phyloP scores from a whole-genome alignment of 1,284 basidiomycete genomes.

The Ustilago sp. region DNA sequence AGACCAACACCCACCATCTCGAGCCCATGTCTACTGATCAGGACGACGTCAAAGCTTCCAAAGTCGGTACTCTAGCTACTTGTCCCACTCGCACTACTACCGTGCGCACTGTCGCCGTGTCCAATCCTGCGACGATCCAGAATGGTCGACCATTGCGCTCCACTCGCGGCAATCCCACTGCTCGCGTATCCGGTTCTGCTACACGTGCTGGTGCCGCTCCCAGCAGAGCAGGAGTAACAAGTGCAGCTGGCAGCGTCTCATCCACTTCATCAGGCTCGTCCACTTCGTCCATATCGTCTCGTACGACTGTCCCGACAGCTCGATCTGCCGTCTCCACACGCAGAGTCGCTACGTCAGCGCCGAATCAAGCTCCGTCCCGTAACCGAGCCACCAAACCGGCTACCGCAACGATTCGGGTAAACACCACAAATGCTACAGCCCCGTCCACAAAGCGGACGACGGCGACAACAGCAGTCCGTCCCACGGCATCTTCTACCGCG shows the following conservation, averaged over 20 bases:
- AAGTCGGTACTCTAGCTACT: conserved; percentile 4
- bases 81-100: conserved; percentile 24
- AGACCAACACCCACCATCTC: conserved; percentile 36
- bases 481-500: neutral
- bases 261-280: conserved; percentile 42
- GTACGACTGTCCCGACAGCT: conserved; percentile 36
- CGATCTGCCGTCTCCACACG: conserved; percentile 38
- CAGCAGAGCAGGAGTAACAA: conserved; percentile 35
- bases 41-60: conserved; percentile 40
- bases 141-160: conserved; percentile 33
- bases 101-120: conserved; percentile 29
- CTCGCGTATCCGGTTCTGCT: neutral
- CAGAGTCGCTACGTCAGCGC: conserved; percentile 22
- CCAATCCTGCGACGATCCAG: conserved; percentile 3
- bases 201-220: conserved; percentile 19
- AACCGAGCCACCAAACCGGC: conserved; percentile 14
- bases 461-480: conserved; percentile 8
- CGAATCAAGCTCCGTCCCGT: conserved; percentile 19
- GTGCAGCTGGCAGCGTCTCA: conserved; percentile 44
- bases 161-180: conserved; percentile 18
- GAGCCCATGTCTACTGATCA: conserved; percentile 20
- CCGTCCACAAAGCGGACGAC: conserved; percentile 13
- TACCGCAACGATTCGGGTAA: neutral
- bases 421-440: conserved; percentile 16
- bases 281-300: conserved; percentile 30